phyloP scores from a whole-genome alignment of 768 basidiomycete genomes.

The Collybia nuda region DNA sequence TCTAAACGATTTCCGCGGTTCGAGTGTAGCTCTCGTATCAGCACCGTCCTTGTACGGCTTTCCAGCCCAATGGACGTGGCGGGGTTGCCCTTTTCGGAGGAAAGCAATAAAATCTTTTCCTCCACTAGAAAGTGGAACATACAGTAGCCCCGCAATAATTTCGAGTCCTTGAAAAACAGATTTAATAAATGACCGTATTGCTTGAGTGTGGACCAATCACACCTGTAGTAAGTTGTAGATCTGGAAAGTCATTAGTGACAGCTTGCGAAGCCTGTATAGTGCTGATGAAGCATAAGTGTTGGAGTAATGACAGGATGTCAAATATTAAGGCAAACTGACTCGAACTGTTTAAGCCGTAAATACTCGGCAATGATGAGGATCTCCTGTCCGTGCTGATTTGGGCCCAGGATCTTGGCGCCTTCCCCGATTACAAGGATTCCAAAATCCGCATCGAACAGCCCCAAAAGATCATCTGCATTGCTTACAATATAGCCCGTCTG shows the following conservation, averaged over 20 bases:
- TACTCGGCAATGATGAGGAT: constrained; percentile 80
- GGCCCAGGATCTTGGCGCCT: constrained; percentile 69
- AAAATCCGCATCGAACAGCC: constrained; percentile 76
- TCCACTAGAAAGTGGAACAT: constrained; percentile 68
- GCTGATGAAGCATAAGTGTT: constrained; percentile 27
- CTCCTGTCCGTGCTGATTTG: constrained; percentile 73
- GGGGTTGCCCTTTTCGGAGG: constrained; percentile 70
- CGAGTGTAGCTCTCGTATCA: constrained; percentile 40
- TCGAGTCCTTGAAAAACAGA: constrained; percentile 43
- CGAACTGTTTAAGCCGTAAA: constrained; percentile 69
- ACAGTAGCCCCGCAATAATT: constrained; percentile 71
- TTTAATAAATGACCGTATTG: neutral
- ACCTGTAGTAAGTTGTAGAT: constrained; percentile 59
- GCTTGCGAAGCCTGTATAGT: constrained; percentile 71
- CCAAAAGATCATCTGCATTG: constrained; percentile 76
- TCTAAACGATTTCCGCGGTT: constrained; percentile 80
- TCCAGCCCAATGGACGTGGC: constrained; percentile 79
- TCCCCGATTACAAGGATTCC: constrained; percentile 73
- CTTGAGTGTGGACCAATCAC: neutral
- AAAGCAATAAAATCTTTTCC: constrained; percentile 84
- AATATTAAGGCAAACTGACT: constrained; percentile 36
- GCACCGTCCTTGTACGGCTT: constrained; percentile 53
- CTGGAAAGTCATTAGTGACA: constrained; percentile 68
- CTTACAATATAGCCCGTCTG: constrained; percentile 76
- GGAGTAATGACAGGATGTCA: neutral